Conservation (phyloP, 2,329 filamentous ascomycete genomes). For the Elsinoe batatas region DNA sequence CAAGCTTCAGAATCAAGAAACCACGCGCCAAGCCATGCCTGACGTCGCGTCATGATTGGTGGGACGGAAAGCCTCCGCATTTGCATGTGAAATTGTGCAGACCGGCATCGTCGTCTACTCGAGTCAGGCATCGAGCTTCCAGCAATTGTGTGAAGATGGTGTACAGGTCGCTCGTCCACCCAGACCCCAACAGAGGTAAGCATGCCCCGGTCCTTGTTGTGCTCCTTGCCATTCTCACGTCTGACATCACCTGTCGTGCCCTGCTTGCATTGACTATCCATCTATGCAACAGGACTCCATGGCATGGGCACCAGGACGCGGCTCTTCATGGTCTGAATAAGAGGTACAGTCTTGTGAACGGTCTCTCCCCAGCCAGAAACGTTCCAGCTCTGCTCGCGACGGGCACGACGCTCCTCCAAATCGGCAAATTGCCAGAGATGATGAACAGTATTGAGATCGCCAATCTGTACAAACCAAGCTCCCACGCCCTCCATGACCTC, state of each 20-base stretch:
- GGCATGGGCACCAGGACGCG: constrained; percentile 87
- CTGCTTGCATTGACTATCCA: no score
- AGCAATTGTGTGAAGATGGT: not conserved
- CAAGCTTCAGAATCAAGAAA: constrained; percentile 10
- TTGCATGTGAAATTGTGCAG: not conserved
- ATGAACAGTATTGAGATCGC: constrained; percentile 93
- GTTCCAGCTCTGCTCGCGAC: constrained; percentile 90
- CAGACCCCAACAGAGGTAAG: no score
- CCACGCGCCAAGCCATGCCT: constrained; percentile 6
- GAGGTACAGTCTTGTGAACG: constrained; percentile 93
- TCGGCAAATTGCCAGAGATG: constrained; percentile 98
- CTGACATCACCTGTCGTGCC: no score
- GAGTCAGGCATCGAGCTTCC: not conserved
- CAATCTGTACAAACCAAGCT: constrained; percentile 98
- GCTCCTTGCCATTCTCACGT: no score
- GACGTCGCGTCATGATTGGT: constrained; percentile 8
- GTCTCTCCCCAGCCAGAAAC: constrained; percentile 94
- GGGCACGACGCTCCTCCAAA: constrained; percentile 80
- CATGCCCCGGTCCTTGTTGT: no score
- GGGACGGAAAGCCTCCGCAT: not conserved
- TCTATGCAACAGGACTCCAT: constrained; percentile 61
- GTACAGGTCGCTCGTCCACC: not conserved
- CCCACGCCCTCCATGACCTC: constrained; percentile 94
- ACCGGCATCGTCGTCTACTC: no score
- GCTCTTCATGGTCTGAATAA: constrained; percentile 96